A percentile compares a stretch with the other conserved stretches of the same genome.
These are phyloP conservation scores for Rhizoclosmatium sp. DNA, from an alignment of 192 early-diverging fungal genomes.

Conservation along the genomic window DNA sequence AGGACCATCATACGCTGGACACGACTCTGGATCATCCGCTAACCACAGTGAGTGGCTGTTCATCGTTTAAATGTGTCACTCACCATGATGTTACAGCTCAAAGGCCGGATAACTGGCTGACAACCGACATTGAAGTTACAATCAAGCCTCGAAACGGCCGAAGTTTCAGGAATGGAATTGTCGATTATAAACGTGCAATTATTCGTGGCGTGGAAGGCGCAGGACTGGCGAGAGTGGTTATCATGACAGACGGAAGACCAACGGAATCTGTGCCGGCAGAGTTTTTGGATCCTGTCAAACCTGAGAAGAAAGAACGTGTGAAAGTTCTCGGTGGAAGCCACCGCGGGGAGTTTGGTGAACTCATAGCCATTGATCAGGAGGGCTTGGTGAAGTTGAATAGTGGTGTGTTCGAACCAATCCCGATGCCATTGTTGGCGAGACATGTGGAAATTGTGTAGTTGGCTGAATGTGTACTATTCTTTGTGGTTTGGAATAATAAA, in stretches of 20 bases:
- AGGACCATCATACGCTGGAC: conserved; percentile 16
- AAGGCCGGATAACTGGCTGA: conserved; percentile 35
- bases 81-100: conserved; percentile 11
- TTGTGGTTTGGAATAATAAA: neutral
- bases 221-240: conserved; percentile 20
- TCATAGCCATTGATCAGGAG: conserved; percentile 50
- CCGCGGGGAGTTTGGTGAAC: conserved; percentile 35
- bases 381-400: conserved; percentile 48
- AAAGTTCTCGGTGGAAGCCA: conserved; percentile 41
- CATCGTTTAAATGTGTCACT: neutral
- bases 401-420: conserved; percentile 34
- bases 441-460: neutral
- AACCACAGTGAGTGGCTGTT: neutral
- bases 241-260: conserved; percentile 2
- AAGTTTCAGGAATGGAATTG: conserved; percentile 25
- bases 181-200: conserved; percentile 34
- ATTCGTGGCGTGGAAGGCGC: conserved; percentile 29
- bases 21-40: neutral
- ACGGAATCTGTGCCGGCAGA: conserved; percentile 19
- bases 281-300: conserved; percentile 32
- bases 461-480: neutral
- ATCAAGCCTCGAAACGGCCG: conserved; percentile 18
- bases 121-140: conserved; percentile 41
- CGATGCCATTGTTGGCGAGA: conserved; percentile 4
- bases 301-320: conserved; percentile 43